These are phyloP conservation scores for Themeda triandra DNA, from an alignment of 176 grass and related monocot genomes.

Conservation along the genomic window DNA sequence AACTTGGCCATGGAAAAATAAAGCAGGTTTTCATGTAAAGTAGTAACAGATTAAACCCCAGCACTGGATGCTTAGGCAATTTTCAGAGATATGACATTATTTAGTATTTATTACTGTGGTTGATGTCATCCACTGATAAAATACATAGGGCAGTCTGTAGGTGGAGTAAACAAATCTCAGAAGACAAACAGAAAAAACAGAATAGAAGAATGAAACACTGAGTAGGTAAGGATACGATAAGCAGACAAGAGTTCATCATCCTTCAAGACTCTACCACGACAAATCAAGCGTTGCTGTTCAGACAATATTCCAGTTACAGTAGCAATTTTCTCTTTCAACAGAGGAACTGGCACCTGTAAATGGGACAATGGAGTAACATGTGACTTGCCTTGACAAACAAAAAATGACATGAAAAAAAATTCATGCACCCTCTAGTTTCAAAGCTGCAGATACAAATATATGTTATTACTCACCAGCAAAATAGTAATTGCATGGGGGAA, in stretches of 20 bases:
- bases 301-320: constrained; percentile 84
- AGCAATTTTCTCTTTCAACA: constrained; percentile 95
- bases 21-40: background rate
- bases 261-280: constrained; percentile 86
- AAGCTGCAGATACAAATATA: constrained; percentile 1
- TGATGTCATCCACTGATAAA: background rate
- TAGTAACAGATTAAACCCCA: background rate
- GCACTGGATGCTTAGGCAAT: background rate
- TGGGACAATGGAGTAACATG: constrained; percentile 12
- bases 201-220: constrained; percentile 9
- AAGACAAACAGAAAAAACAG: background rate
- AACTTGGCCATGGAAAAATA: background rate
- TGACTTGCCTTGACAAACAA: constrained; percentile 9
- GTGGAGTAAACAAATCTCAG: constrained; percentile 10
- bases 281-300: constrained; percentile 92
- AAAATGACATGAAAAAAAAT: background rate
- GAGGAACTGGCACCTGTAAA: constrained; percentile 85
- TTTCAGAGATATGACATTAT: background rate
- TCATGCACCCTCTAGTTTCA: background rate
- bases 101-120: background rate
- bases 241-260: constrained; percentile 96
- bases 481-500: constrained; percentile 5
- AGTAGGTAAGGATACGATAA: constrained; percentile 79
- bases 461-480: background rate
- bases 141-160: background rate